phyloP scores from a whole-genome alignment of 805 yeast species.

The Zygosaccharomyces kombuchaensis region DNA sequence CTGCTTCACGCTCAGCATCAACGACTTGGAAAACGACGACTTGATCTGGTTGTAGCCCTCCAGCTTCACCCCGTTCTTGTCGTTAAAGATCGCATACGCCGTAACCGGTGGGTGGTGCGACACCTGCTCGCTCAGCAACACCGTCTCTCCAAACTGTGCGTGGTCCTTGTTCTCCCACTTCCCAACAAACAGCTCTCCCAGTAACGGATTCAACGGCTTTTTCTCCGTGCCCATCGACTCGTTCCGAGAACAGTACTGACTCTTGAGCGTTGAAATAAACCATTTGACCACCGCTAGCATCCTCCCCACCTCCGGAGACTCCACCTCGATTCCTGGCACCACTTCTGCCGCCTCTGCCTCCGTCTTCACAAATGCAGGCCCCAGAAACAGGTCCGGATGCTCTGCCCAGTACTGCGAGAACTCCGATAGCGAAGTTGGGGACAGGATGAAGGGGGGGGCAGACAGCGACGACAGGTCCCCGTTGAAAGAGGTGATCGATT shows the following conservation, averaged over 20 bases:
- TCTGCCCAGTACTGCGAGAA: conserved; percentile 96
- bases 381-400: conserved; percentile 77
- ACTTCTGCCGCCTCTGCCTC: conserved; percentile 36
- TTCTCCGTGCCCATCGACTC: conserved; percentile 94
- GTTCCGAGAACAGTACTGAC: conserved; percentile 90
- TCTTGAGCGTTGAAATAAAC: conserved; percentile 86
- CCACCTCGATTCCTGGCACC: conserved; percentile 34
- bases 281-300: conserved; percentile 80
- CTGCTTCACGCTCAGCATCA: conserved; percentile 81
- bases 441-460: conserved; percentile 95
- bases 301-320: conserved; percentile 45
- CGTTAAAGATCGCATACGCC: conserved; percentile 81
- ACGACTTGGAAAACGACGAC: conserved; percentile 73
- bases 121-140: conserved; percentile 84
- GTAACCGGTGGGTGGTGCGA: conserved; percentile 97
- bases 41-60: conserved; percentile 90
- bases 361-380: conserved; percentile 48
- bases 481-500: conserved; percentile 85
- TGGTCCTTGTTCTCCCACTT: conserved; percentile 65
- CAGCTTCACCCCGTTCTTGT: conserved; percentile 58
- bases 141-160: conserved; percentile 64
- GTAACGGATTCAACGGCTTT: conserved; percentile 93
- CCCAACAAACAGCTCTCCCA: conserved; percentile 92
- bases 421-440: conserved; percentile 84
- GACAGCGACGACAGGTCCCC: conserved; percentile 92